Conservation (phyloP, 345 rosid genomes). For the Eutrema japonicum region DNA sequence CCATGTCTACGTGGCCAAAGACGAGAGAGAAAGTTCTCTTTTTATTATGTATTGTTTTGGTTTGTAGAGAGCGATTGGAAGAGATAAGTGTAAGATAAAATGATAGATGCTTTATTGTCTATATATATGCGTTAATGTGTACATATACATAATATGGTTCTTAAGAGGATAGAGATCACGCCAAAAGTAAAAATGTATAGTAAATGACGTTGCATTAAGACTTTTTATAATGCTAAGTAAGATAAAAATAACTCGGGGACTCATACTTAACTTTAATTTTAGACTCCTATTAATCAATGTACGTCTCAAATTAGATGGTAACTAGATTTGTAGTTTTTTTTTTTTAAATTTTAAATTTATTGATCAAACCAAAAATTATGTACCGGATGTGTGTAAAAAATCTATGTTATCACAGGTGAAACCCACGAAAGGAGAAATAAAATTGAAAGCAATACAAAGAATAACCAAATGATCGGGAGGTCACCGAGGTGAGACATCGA, state of each 20-base stretch:
- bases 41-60: background rate
- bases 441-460: no score
- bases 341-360: no score
- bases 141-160: background rate
- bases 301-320: background rate
- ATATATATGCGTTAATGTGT: slow-evolving; percentile 23
- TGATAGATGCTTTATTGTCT: slow-evolving; percentile 9
- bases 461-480: no score
- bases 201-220: background rate
- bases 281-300: background rate
- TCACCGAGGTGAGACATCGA: no score
- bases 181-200: background rate
- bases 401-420: no score
- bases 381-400: no score
- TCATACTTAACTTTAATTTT: background rate
- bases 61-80: slow-evolving; percentile 11
- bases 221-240: background rate
- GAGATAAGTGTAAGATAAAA: slow-evolving; percentile 28
- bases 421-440: no score
- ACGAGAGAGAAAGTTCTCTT: background rate
- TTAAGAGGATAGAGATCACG: background rate
- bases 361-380: no score
- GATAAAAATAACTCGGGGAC: background rate
- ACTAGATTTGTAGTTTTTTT: background rate
- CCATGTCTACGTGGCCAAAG: slow-evolving; percentile 43